Percentiles rank a stretch among this genome's conserved stretches.
phyloP scores from a whole-genome alignment of 148 eudicot species.

The Heliamphora exappendiculata region DNA sequence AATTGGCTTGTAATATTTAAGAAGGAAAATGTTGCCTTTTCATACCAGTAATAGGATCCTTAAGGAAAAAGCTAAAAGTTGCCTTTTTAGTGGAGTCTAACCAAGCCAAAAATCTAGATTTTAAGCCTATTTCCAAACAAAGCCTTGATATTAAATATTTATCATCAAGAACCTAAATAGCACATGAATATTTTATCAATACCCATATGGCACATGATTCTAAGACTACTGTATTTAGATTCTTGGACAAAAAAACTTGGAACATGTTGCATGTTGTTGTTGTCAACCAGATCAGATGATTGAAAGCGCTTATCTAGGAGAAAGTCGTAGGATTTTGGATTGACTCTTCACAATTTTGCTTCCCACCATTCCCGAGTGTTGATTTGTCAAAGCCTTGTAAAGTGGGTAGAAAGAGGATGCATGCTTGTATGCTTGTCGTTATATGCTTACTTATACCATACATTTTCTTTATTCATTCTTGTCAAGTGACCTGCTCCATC shows the following conservation, averaged over 20 bases:
- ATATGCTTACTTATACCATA: neutral
- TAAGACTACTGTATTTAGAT: neutral
- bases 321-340: too few species aligned
- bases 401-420: neutral
- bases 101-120: too few species aligned
- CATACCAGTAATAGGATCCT: too few species aligned
- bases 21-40: too few species aligned
- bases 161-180: neutral
- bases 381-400: neutral
- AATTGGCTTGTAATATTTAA: too few species aligned
- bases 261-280: neutral
- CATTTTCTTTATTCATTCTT: too few species aligned
- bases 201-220: neutral
- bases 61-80: too few species aligned
- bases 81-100: too few species aligned
- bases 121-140: too few species aligned
- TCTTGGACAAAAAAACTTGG: neutral
- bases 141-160: too few species aligned
- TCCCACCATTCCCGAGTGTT: too few species aligned
- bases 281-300: neutral
- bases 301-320: neutral
- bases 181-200: neutral
- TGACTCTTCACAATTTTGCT: too few species aligned
- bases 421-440: neutral
- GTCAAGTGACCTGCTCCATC: neutral